Conservation (phyloP, 176 grass and related monocot species). For the Aegilops longissima region DNA sequence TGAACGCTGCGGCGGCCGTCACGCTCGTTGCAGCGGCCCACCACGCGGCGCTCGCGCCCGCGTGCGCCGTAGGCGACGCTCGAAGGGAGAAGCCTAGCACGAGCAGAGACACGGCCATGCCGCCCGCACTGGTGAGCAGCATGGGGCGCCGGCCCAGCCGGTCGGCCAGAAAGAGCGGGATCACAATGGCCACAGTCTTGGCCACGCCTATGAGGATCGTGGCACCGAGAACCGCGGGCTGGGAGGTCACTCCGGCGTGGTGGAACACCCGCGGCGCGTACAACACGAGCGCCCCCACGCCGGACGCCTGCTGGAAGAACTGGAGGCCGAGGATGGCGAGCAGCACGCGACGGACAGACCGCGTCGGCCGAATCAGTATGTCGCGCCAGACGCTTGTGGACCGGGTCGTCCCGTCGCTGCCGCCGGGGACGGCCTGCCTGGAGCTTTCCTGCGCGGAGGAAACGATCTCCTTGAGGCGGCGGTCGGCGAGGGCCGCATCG, state of each 20-base stretch:
- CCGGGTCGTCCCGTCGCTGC: background rate
- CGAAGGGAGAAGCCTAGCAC: slow-evolving; percentile 27
- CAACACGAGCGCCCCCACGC: slow-evolving; percentile 56
- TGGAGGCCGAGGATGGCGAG: slow-evolving; percentile 51
- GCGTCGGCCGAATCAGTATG: slow-evolving; percentile 39
- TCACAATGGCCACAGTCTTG: slow-evolving; percentile 50
- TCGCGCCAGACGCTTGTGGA: slow-evolving; percentile 45
- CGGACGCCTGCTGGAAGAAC: slow-evolving; percentile 73
- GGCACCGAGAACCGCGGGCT: slow-evolving; percentile 28
- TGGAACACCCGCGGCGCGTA: slow-evolving; percentile 66
- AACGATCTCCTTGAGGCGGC: slow-evolving; percentile 40
- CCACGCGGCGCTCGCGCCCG: background rate
- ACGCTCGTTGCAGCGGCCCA: slow-evolving; percentile 31
- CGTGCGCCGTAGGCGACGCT: background rate
- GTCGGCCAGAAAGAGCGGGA: slow-evolving; percentile 56
- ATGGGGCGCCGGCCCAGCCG: slow-evolving; percentile 59
- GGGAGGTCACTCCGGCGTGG: slow-evolving; percentile 42
- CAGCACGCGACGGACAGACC: slow-evolving; percentile 40
- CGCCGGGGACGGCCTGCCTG: background rate
- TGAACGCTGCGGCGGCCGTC: slow-evolving; percentile 32
- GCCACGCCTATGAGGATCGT: slow-evolving; percentile 47
- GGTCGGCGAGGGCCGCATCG: slow-evolving; percentile 21
- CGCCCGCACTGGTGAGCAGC: slow-evolving; percentile 52
- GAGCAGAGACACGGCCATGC: slow-evolving; percentile 47
- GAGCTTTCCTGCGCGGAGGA: slow-evolving; percentile 23